Conservation (phyloP, 306 rosid genomes). For the Abrus precatorius region DNA sequence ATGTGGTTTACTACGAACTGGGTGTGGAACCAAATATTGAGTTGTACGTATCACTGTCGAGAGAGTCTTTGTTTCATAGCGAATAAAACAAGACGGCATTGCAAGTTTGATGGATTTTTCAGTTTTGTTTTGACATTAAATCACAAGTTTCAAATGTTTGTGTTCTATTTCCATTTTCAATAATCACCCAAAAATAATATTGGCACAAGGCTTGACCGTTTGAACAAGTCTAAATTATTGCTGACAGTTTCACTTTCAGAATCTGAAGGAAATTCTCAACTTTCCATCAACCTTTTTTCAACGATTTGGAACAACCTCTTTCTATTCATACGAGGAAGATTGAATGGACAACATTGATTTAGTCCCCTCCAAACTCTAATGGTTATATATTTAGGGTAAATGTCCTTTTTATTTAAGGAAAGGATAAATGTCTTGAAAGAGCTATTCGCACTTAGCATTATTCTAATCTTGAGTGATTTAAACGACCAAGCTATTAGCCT, state of each 20-base stretch:
- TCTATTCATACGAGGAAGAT: background rate
- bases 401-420: too few species aligned
- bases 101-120: background rate
- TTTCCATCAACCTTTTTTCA: conserved; percentile 13
- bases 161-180: conserved; percentile 11
- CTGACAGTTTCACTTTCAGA: background rate
- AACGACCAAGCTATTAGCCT: background rate
- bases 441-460: background rate
- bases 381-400: background rate
- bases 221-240: conserved; percentile 30
- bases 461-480: background rate
- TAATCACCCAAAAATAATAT: background rate
- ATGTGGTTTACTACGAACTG: conserved; percentile 6
- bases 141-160: background rate
- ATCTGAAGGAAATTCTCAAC: background rate
- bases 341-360: background rate
- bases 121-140: background rate
- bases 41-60: background rate
- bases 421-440: background rate
- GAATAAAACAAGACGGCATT: background rate
- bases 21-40: background rate
- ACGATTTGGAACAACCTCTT: conserved; percentile 1
- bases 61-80: background rate
- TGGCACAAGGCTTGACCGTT: background rate
- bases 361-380: conserved; percentile 1